phyloP scores from a whole-genome alignment of 495 filamentous ascomycete genomes.

The Chaetomium fimeti region DNA sequence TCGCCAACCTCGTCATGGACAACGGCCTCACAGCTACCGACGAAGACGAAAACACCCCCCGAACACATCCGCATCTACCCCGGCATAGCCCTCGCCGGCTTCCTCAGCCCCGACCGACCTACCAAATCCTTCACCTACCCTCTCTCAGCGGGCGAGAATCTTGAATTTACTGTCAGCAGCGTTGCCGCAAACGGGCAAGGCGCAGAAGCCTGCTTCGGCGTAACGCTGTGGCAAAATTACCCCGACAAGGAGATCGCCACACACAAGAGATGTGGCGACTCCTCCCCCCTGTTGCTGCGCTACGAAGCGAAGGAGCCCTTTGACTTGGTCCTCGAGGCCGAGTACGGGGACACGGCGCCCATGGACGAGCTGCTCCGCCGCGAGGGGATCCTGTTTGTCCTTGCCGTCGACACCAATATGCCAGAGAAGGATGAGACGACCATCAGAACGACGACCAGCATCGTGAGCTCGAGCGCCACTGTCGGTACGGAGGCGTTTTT shows the following conservation, averaged over 20 bases:
- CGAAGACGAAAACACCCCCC: not conserved
- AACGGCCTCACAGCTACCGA: slow-evolving; percentile 24
- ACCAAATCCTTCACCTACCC: slow-evolving; percentile 24
- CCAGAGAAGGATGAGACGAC: slow-evolving; percentile 17
- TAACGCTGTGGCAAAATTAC: slow-evolving; percentile 12
- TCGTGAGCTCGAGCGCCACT: slow-evolving; percentile 8
- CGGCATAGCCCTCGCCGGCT: slow-evolving; percentile 22
- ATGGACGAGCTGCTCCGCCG: slow-evolving; percentile 20
- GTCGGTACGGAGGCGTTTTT: not conserved
- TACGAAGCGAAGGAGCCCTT: slow-evolving; percentile 11
- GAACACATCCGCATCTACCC: slow-evolving; percentile 20
- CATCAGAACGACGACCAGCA: not conserved
- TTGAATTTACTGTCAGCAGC: slow-evolving; percentile 25
- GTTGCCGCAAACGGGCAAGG: slow-evolving; percentile 2
- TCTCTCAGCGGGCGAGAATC: slow-evolving; percentile 12
- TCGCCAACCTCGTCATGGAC: slow-evolving; percentile 23
- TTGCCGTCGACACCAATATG: slow-evolving; percentile 16
- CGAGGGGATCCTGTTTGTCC: slow-evolving; percentile 14
- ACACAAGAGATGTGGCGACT: slow-evolving; percentile 19
- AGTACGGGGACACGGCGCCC: slow-evolving; percentile 22
- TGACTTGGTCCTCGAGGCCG: slow-evolving; percentile 15
- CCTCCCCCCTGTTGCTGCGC: slow-evolving; percentile 7
- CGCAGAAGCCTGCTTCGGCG: slow-evolving; percentile 12
- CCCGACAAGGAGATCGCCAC: not conserved
- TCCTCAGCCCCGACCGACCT: slow-evolving; percentile 16